Percentiles rank a stretch among this genome's conserved stretches.
Conservation (phyloP, 1,284 basidiomycete genomes). For the Apiotrichum siamense region DNA sequence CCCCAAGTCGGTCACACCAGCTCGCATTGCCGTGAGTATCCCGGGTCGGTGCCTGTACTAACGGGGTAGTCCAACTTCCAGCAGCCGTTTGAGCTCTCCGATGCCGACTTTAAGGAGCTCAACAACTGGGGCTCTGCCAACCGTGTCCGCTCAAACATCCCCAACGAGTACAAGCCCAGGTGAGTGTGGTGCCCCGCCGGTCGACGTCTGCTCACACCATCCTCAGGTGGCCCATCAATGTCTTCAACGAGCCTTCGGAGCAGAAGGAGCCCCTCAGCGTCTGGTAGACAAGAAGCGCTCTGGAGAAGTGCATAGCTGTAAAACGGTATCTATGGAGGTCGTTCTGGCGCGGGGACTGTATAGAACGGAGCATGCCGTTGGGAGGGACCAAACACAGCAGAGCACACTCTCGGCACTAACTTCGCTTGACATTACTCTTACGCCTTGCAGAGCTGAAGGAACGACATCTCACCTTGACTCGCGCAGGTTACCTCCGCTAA, state of each 20-base stretch:
- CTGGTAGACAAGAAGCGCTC: slow-evolving; percentile 3
- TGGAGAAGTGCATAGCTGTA: not conserved
- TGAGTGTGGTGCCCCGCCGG: not conserved
- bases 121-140: slow-evolving; percentile 55
- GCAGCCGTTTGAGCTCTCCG: slow-evolving; percentile 58
- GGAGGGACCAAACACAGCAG: no score
- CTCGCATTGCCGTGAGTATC: slow-evolving; percentile 51
- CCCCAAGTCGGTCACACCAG: slow-evolving; percentile 59
- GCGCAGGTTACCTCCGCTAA: no score
- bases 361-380: no score
- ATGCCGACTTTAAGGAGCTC: slow-evolving; percentile 60
- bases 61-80: slow-evolving; percentile 61
- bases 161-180: slow-evolving; percentile 52
- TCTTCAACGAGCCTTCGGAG: slow-evolving; percentile 62
- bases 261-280: slow-evolving; percentile 10
- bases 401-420: no score
- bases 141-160: slow-evolving; percentile 58
- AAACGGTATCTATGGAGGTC: no score
- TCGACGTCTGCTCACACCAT: no score
- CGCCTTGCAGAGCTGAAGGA: no score
- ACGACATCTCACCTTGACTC: no score
- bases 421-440: no score
- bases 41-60: not conserved
- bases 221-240: slow-evolving; percentile 61
- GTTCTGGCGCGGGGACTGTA: no score